Evolutionary conservation across 2,329 filamentous ascomycete species (phyloP).

Genomic region (Periglandula ipomoeae): DNA sequence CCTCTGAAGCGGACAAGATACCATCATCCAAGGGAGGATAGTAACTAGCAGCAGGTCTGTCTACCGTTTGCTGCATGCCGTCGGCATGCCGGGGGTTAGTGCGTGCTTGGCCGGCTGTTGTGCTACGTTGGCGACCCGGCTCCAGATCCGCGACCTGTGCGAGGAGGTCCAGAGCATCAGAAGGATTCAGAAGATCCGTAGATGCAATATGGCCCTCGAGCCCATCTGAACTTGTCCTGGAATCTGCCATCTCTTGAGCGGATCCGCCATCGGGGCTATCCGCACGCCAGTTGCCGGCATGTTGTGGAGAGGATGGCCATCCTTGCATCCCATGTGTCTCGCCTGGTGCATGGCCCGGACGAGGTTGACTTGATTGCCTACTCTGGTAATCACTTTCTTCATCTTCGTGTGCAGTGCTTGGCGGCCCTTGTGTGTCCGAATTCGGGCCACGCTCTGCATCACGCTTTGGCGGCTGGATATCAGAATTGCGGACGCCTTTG

Average conservation of each 20-base stretch:
- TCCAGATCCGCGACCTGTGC: constrained; percentile 32
- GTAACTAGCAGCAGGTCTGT: constrained; percentile 5
- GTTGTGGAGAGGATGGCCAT: constrained; percentile 12
- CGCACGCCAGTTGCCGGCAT: constrained; percentile 10
- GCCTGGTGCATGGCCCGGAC: not conserved
- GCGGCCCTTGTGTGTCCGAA: not conserved
- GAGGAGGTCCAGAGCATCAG: constrained; percentile 30
- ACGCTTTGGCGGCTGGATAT: constrained; percentile 5
- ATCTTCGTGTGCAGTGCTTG: constrained; percentile 6
- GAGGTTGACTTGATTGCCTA: constrained; percentile 1
- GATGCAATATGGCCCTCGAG: constrained; percentile 32
- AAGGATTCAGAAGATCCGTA: constrained; percentile 30
- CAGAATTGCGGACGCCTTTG: constrained; percentile 15
- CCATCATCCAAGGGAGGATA: constrained; percentile 26
- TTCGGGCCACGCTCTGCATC: not conserved
- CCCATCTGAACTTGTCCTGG: constrained; percentile 10
- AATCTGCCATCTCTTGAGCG: constrained; percentile 7
- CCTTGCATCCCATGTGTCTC: constrained; percentile 3
- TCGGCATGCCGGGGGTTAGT: constrained; percentile 9
- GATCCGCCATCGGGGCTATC: constrained; percentile 9
- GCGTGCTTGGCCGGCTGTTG: constrained; percentile 8
- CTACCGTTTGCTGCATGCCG: constrained; percentile 1
- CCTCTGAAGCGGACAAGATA: constrained; percentile 18
- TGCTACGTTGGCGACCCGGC: constrained; percentile 12
- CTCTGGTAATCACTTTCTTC: constrained; percentile 6